A percentile compares a stretch with the other conserved stretches of the same genome.
phyloP scores from a whole-genome alignment of 495 filamentous ascomycete genomes.

The Aspergillus leporis region DNA sequence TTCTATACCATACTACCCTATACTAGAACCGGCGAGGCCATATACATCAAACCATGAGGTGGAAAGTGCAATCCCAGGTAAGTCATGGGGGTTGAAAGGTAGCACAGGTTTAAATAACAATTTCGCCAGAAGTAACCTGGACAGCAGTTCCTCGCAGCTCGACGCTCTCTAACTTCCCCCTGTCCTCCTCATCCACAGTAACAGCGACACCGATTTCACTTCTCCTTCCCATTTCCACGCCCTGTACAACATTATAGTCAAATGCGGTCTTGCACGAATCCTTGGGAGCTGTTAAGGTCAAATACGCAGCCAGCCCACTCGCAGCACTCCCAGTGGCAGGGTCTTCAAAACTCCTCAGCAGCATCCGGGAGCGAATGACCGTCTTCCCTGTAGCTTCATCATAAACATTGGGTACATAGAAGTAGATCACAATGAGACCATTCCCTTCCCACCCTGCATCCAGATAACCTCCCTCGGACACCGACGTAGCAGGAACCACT shows the following conservation, averaged over 20 bases:
- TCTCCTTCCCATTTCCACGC: constrained; percentile 74
- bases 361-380: constrained; percentile 39
- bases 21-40: no score
- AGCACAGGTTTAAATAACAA: neutral
- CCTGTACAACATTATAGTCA: constrained; percentile 63
- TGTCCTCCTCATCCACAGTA: constrained; percentile 19
- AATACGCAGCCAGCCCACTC: constrained; percentile 54
- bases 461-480: constrained; percentile 22
- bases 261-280: constrained; percentile 19
- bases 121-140: neutral
- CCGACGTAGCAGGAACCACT: constrained; percentile 1
- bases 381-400: constrained; percentile 24
- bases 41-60: no score
- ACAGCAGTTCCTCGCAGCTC: neutral
- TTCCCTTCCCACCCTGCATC: constrained; percentile 55
- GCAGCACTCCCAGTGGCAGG: constrained; percentile 68
- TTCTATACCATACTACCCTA: no score
- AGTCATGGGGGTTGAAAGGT: no score
- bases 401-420: constrained; percentile 46
- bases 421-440: constrained; percentile 53
- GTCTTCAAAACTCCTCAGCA: constrained; percentile 59
- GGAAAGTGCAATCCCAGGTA: no score
- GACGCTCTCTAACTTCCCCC: constrained; percentile 1
- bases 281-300: constrained; percentile 47
- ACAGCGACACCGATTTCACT: constrained; percentile 59